Base-by-base conservation (phyloP, 345 rosid species). In the Leavenworthia alabamica region DNA sequence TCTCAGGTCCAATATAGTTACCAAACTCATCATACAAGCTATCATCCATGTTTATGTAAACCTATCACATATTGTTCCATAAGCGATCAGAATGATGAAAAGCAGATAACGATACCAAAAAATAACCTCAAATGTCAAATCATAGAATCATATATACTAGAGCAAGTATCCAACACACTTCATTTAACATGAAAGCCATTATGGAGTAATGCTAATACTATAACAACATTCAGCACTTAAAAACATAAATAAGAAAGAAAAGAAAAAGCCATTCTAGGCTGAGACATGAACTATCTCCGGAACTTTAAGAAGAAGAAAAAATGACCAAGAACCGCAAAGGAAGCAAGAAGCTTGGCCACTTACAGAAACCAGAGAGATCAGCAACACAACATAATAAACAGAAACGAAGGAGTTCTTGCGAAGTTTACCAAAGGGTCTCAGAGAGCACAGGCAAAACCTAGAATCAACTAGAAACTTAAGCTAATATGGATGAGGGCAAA, bases 1-100 rank as follows among this genome's bases (percentile, higher is more conserved):
- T 84, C 67, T 87, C 97, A 1, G 99, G 99, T 27, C 99, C 97
- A 54, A 93, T 87, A 42, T 93, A 93, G 86, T 93, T 93, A 20
- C 99, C 99, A 51, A 93, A 93, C 83, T 93, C 97, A 68, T 93
- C 97, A 43, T 93, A 93, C 56, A 93, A 77, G 77, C 86, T 93
- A 73, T 89, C 97, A 57, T 93, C 99, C 99, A 89, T 89, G 45
- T 56, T 67, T 4, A 53, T 6, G n/a, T 33, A 6, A 67, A 68
- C 49, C 77, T 73, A 39, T 35, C 35, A 33, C 8, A 56, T 7
- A 29, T 33, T 24, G 20, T 16, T 31, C 39, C 32, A 56, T 20
- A 26, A 60, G 23, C 13, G 32, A 52, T 41, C 60, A 43, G 51
- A 48, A 20, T 4, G 19, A 8, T 17, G 31, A 8, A 35, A 11